These are phyloP conservation scores for Cucurbita maxima DNA, from an alignment of 306 rosid genomes.

Conservation along the genomic window DNA sequence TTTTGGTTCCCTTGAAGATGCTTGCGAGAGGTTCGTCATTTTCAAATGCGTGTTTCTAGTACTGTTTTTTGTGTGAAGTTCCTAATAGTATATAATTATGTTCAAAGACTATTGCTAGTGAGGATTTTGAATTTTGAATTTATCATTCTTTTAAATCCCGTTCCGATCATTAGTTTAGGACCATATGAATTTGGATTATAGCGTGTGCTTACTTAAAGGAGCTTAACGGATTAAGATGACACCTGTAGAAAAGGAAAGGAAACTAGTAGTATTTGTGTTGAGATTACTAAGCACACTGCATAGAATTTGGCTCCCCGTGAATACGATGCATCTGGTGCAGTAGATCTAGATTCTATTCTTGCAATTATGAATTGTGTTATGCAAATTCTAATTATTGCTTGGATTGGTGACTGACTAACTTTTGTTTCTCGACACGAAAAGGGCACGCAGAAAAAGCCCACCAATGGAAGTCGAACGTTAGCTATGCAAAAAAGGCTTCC, in stretches of 20 bases:
- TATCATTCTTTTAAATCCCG: neutral
- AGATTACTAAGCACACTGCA: neutral
- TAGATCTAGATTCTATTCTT: neutral
- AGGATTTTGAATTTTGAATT: neutral
- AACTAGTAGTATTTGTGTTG: neutral
- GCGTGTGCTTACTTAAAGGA: neutral
- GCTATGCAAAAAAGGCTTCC: neutral
- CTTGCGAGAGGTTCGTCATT: slow-evolving; percentile 58
- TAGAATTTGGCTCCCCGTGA: neutral
- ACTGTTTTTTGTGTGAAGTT: neutral
- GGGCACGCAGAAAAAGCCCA: neutral
- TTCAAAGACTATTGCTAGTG: neutral
- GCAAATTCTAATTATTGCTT: neutral
- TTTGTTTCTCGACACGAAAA: neutral
- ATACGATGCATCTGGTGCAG: neutral
- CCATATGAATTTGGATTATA: neutral
- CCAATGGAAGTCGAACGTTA: neutral
- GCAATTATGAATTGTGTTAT: neutral
- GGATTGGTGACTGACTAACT: neutral
- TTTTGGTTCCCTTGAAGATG: slow-evolving; percentile 78
- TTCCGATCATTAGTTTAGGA: neutral
- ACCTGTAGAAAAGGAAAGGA: no score
- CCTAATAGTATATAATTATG: neutral
- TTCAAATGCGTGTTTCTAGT: neutral
- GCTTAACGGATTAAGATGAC: neutral